Evolutionary conservation across 225 moss, liverwort and hornwort genomes (phyloP), one percentile per base, ranked within the genome.

Genomic region (Takakia lepidozioides): DNA sequence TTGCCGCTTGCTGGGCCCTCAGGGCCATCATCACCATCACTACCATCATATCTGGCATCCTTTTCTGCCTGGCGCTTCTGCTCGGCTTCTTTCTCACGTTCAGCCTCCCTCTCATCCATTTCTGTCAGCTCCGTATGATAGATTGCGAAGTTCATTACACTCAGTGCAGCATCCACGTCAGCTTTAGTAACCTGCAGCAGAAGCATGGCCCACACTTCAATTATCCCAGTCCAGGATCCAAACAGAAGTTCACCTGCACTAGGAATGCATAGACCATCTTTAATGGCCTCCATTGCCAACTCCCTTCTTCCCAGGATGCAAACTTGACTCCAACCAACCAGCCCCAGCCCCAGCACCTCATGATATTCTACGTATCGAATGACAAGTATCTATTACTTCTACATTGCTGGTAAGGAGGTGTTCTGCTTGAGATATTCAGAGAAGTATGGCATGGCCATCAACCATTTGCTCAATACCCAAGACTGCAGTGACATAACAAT

Each of bases 51-150:
- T 30, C 30, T 51, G 49, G 43, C 67, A 35, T 32, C 56, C 38
- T 21, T 58, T 65, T 65, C 82, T 38, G 84, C 77, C 58, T 48
- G 51, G 36, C 90, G 82, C 64, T 87, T 95, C 50, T 77, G 84
- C 67, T 82, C 81, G 57, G 70, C 67, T 50, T 72, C 67, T 57
- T 67, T 72, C 45, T 50, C 80, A 69, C 78, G 60, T 42, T 67
- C 81, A 19, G 72, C 76, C 37, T 86, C 86, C 57, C 84, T 74
- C 54, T 84, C 84, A 51, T 80, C 72, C 59, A 89, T 84, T 24
- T 95, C 90, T 16, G 83, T 95, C 53, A 95, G 61, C 63, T 95
- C 95, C 64, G 76, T 90, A 60, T 90, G 95, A 41, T 90, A 87
- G 22, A 90, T 90, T 18, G 95, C 90, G 37, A 87, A 95, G 51